Evolutionary conservation across 2,329 filamentous ascomycete genomes (phyloP).

Genomic region (Geosmithia flava): DNA sequence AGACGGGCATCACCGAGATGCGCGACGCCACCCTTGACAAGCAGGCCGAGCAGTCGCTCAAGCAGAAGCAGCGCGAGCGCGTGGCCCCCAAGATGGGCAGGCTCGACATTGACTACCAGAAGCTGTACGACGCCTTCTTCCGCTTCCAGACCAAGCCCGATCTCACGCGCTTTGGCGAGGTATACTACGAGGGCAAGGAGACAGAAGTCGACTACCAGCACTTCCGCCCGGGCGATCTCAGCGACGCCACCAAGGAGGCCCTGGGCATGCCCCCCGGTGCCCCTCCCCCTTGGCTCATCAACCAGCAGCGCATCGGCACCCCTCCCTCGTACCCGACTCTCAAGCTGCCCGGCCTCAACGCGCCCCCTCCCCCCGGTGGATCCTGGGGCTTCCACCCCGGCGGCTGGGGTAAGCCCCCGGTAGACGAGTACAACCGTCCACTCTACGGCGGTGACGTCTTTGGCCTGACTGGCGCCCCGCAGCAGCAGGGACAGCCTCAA

Average conservation of each 20-base stretch:
- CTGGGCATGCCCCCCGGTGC: conserved; percentile 87
- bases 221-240: conserved; percentile 79
- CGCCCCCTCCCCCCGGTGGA: conserved; percentile 77
- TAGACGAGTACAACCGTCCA: conserved; percentile 85
- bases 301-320: conserved; percentile 86
- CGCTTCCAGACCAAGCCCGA: conserved; percentile 93
- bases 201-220: conserved; percentile 91
- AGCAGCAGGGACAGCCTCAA: conserved; percentile 14
- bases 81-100: conserved; percentile 95
- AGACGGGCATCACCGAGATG: conserved; percentile 97
- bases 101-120: conserved; percentile 96
- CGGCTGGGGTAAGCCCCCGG: conserved; percentile 89
- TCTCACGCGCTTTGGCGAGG: conserved; percentile 87
- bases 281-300: conserved; percentile 93
- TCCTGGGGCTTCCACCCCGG: conserved; percentile 93
- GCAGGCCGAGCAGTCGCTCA: conserved; percentile 80
- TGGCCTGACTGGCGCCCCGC: conserved; percentile 44
- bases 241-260: conserved; percentile 80
- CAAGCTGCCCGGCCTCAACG: conserved; percentile 88
- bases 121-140: conserved; percentile 97
- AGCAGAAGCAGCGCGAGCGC: conserved; percentile 90
- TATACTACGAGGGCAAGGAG: conserved; percentile 99
- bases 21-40: conserved; percentile 92
- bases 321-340: conserved; percentile 92
- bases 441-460: conserved; percentile 93